Evolutionary conservation across 73 alveolate genomes (phyloP).

Genomic region (Breviolum minutum): DNA sequence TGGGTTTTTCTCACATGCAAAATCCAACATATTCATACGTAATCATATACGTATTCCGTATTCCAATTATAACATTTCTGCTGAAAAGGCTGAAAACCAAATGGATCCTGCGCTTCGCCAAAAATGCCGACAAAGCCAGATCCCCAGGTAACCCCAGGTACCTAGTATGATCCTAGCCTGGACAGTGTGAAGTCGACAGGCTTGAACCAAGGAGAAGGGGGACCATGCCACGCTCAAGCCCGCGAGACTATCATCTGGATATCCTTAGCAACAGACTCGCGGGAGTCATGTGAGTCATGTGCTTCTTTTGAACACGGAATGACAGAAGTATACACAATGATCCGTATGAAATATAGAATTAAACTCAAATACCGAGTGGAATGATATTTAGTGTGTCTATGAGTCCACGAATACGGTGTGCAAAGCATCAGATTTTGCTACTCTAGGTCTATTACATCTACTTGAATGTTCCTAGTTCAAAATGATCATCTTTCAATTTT

Average conservation of each 20-base stretch:
- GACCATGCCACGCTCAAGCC: constrained; percentile 78
- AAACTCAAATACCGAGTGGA: too few relatives aligned
- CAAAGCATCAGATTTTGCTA: too few relatives aligned
- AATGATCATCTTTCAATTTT: too few relatives aligned
- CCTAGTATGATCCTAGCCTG: constrained; percentile 4
- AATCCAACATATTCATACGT: not conserved
- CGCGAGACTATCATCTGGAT: constrained; percentile 60
- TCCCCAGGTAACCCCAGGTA: too few relatives aligned
- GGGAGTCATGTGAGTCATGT: not conserved
- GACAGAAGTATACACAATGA: not conserved
- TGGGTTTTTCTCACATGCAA: too few relatives aligned
- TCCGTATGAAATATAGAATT: too few relatives aligned
- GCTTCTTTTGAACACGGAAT: not conserved
- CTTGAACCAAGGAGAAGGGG: constrained; percentile 92
- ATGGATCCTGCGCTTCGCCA: not conserved
- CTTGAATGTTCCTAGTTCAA: not conserved
- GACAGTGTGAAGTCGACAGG: constrained; percentile 81
- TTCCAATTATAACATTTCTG: too few relatives aligned
- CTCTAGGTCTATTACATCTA: not conserved
- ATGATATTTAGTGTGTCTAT: too few relatives aligned
- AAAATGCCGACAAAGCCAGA: too few relatives aligned
- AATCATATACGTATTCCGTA: too few relatives aligned
- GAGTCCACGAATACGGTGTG: too few relatives aligned
- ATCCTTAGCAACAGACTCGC: not conserved
- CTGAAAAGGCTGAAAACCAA: not conserved